Conservation (phyloP, 768 basidiomycete species). For the Filobasidium floriforme region DNA sequence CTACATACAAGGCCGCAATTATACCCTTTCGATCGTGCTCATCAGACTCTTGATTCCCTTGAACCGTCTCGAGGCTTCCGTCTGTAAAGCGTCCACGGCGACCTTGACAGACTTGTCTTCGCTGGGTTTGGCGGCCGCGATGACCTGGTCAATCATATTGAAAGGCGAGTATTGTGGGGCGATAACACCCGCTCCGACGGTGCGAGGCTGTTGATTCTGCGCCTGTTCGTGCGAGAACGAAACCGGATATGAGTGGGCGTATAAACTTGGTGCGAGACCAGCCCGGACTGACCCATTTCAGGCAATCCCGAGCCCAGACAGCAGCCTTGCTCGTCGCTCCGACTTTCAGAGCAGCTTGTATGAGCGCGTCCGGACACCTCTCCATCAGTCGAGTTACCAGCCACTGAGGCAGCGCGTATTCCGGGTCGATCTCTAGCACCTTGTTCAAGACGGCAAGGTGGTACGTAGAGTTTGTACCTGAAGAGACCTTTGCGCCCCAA, state of each 20-base stretch:
- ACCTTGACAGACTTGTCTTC: not conserved
- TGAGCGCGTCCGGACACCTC: constrained; percentile 2
- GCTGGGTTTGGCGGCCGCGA: constrained; percentile 8
- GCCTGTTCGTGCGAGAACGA: not conserved
- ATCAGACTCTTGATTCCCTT: constrained; percentile 6
- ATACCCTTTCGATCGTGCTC: not conserved
- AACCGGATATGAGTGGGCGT: not conserved
- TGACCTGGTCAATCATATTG: constrained; percentile 18
- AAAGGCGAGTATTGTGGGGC: constrained; percentile 17
- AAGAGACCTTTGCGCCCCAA: not conserved
- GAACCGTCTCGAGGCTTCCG: not conserved
- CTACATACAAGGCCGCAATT: not conserved
- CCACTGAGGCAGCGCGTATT: not conserved
- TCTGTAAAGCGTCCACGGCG: not conserved
- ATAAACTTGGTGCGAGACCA: not conserved
- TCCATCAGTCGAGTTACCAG: not conserved
- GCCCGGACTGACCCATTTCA: not conserved
- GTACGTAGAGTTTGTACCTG: not conserved
- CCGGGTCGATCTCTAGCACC: not conserved
- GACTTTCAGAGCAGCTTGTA: not conserved
- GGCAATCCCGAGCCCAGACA: not conserved
- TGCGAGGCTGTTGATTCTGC: not conserved
- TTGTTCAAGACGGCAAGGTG: constrained; percentile 7
- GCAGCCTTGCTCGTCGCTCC: not conserved
- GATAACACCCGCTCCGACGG: not conserved